A percentile compares a stretch with the other conserved stretches of the same genome.
These are phyloP conservation scores for Suillus luteus DNA, from an alignment of 768 basidiomycete genomes.

Conservation along the genomic window DNA sequence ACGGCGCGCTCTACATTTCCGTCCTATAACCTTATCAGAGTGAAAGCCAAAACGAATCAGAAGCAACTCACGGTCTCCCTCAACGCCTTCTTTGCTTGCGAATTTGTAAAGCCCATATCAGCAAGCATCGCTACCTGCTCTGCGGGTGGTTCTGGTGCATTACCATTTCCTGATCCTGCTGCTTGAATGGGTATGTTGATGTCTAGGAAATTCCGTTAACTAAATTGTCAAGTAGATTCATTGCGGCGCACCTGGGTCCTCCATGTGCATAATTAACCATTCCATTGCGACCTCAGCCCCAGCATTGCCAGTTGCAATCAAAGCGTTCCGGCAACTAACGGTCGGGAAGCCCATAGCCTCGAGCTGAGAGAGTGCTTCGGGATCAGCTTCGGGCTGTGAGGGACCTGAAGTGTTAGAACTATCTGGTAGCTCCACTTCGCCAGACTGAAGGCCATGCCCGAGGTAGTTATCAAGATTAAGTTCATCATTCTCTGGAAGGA, in stretches of 20 bases:
- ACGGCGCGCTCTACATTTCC: conserved; percentile 84
- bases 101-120: conserved; percentile 90
- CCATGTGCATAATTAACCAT: conserved; percentile 95
- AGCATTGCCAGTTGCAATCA: conserved; percentile 82
- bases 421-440: conserved; percentile 71
- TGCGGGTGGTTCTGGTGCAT: conserved; percentile 55
- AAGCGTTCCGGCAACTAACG: conserved; percentile 84
- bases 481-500: conserved; percentile 57
- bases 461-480: conserved; percentile 66
- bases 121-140: conserved; percentile 74
- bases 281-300: conserved; percentile 87
- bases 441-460: conserved; percentile 67
- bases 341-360: conserved; percentile 91
- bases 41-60: not conserved
- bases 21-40: conserved; percentile 41
- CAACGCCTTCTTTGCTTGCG: conserved; percentile 86
- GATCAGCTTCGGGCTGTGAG: conserved; percentile 67
- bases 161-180: conserved; percentile 25
- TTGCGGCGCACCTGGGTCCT: conserved; percentile 71
- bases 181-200: conserved; percentile 77
- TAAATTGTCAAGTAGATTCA: not conserved
- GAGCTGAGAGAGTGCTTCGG: conserved; percentile 70
- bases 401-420: conserved; percentile 43
- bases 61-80: conserved; percentile 69
- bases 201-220: conserved; percentile 48